Evolutionary conservation across 2,329 filamentous ascomycete genomes (phyloP), one percentile per base, ranked within the genome.

Genomic region (Pseudogymnoascus sp.): DNA sequence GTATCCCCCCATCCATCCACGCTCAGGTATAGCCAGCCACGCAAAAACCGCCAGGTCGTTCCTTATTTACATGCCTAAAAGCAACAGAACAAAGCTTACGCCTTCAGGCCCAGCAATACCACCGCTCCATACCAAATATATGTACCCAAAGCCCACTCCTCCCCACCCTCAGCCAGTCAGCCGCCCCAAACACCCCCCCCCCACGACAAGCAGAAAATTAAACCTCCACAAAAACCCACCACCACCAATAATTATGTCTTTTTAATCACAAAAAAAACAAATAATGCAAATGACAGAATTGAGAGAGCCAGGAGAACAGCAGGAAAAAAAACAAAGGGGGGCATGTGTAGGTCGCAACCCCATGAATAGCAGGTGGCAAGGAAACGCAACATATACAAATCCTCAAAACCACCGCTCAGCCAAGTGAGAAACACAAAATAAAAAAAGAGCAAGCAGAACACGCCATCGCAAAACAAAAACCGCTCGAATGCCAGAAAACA

Each of bases 31-130:
- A 50, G 21, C 19, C 44, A 50, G 21, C 19, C 44, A 28, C 23
- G 13, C 21, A 8, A 17, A 17, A 23, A 44, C 40, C 44, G 28
- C 23, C 15, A 53, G 47, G 47, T 53, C 47, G 23, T 53, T 53
- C 47, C 47, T 28, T 53, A 53, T 53, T 31, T 53, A 53, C 47
- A 53, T 53, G 47, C 47, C 47, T 53, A 53, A 53, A 31, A 53
- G 47, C 47, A 53, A 23, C 17, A 17, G 4, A n/a, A 53, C 44
- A 31, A 28, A 53, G 23, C 44, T 53, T 53, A 53, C 23, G 23
- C 44, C 44, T 53, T 31, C 10, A 11, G 8, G 23, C 15, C 8
- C 44, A 23, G 11, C 7, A 13, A 28, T 21, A 28, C 44, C 42
- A 5, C 15, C 15, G 3, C n/a, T 28, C 15, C 44, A 17, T 31